phyloP scores from a whole-genome alignment of 2,329 filamentous ascomycete genomes.

The Hypoxylon sp. region DNA sequence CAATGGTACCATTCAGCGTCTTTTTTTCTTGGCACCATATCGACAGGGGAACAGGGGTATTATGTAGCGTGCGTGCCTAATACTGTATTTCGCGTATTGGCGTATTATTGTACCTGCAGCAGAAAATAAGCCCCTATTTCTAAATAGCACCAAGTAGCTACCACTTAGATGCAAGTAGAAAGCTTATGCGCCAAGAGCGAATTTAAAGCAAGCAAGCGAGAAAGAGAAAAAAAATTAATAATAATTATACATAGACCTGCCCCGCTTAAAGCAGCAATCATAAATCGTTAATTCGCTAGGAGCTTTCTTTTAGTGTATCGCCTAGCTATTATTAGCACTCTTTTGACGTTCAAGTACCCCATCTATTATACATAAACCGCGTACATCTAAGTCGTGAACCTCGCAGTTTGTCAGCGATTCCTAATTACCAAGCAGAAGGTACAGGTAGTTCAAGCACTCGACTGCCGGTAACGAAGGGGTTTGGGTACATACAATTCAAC shows the following conservation, averaged over 20 bases:
- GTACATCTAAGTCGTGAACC: constrained; percentile 7
- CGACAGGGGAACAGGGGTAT: constrained; percentile 34
- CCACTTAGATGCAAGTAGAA: constrained; percentile 22
- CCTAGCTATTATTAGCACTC: constrained; percentile 36
- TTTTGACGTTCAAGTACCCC: constrained; percentile 5
- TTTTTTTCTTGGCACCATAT: constrained; percentile 39
- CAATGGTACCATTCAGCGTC: constrained; percentile 41
- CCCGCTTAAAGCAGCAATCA: constrained; percentile 37
- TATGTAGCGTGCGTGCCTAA: constrained; percentile 34
- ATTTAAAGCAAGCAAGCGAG: constrained; percentile 11
- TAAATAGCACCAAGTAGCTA: neutral
- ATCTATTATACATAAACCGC: neutral
- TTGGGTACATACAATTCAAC: constrained; percentile 23
- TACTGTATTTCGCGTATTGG: constrained; percentile 10
- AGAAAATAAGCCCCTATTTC: constrained; percentile 13
- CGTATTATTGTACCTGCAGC: constrained; percentile 19
- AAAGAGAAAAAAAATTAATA: constrained; percentile 7
- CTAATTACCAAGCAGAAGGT: constrained; percentile 19
- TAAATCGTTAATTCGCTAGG: constrained; percentile 26
- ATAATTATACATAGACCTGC: constrained; percentile 15
- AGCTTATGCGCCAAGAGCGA: constrained; percentile 19
- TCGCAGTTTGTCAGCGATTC: constrained; percentile 33
- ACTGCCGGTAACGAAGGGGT: constrained; percentile 17
- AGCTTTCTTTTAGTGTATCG: constrained; percentile 22
- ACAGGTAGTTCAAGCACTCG: constrained; percentile 21